Percentiles rank a stretch among this genome's conserved stretches.
phyloP scores from a whole-genome alignment of 2,329 filamentous ascomycete genomes.

The Xylariaceae sp. region DNA sequence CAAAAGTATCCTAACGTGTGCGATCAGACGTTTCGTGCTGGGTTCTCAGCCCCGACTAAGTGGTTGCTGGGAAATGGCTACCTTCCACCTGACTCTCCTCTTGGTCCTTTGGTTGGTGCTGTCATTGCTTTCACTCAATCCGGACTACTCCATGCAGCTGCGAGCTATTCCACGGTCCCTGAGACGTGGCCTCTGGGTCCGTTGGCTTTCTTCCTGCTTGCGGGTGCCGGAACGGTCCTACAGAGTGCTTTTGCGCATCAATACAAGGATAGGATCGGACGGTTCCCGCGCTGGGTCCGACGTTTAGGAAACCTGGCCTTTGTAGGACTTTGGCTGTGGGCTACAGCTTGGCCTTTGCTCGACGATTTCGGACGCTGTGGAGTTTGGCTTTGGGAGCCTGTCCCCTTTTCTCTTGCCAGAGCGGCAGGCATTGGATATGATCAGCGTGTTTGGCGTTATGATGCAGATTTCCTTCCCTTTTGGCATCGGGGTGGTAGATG shows the following conservation, averaged over 20 bases:
- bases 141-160: conserved; percentile 66
- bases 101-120: conserved; percentile 32
- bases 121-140: conserved; percentile 61
- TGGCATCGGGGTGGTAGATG: conserved; percentile 56
- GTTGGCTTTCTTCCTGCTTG: conserved; percentile 67
- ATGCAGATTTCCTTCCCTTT: conserved; percentile 44
- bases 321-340: conserved; percentile 62
- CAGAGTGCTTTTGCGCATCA: conserved; percentile 42
- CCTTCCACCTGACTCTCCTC: conserved; percentile 41
- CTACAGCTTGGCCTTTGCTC: conserved; percentile 61
- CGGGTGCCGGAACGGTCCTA: conserved; percentile 60
- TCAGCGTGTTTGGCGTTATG: conserved; percentile 55
- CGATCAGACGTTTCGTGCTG: conserved; percentile 63
- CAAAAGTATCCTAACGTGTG: no score
- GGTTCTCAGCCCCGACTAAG: conserved; percentile 46
- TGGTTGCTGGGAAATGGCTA: conserved; percentile 12
- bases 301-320: conserved; percentile 58
- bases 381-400: conserved; percentile 75
- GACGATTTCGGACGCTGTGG: conserved; percentile 74
- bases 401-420: conserved; percentile 69
- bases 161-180: conserved; percentile 64
- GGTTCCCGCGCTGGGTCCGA: conserved; percentile 43
- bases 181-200: conserved; percentile 48
- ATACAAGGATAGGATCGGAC: conserved; percentile 1
- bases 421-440: conserved; percentile 36